Evolutionary conservation across 257 asterid genomes (phyloP), one percentile per base, ranked within the genome.

Genomic region (Solanum piurae): DNA sequence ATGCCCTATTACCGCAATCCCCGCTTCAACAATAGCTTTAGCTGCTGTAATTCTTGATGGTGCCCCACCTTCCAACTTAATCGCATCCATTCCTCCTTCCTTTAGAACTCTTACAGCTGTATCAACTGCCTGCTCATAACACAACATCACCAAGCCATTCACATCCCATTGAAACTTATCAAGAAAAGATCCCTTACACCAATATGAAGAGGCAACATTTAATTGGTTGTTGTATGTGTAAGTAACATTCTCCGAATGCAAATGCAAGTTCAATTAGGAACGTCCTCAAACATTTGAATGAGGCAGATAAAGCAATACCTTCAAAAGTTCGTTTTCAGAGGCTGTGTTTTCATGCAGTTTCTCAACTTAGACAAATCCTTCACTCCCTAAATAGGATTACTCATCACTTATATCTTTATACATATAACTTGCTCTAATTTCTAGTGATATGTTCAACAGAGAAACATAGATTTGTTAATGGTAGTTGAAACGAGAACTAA

Each of bases 11-110:
- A 97, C 99, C 10, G 99, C 98, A 91, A 97, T 95, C 85, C 99
- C 99, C 12, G 99, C 98, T 84, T 95, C 98, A 27, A 97, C 99
- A 34, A 97, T 97, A 87, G 98, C 95, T 92, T 95, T 97, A 82
- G 98, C 98, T 31, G 99, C 99, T 7, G 98, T 91, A 40, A 97
- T 95, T 90, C 99, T 93, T 72, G 99, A 97, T 77, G 98, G 98
- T 18, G 99, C 94, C 40, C 99, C 99, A 12, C 97, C 98, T 93
- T 97, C 99, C 89, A 95, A 86, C 91, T 97, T 97, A 73, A 97
- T 94, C 11, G 99, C 98, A 73, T 97, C 99, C 98, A 97, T 97
- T 68, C 95, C 97, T 87, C 99, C 99, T 91, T 97, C 98, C 90
- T 97, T 95, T 85, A 97, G 90, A 55, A 95, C 83, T 88, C 95